Evolutionary conservation across 768 basidiomycete species (phyloP).

Genomic region (Serpula lacrymans): DNA sequence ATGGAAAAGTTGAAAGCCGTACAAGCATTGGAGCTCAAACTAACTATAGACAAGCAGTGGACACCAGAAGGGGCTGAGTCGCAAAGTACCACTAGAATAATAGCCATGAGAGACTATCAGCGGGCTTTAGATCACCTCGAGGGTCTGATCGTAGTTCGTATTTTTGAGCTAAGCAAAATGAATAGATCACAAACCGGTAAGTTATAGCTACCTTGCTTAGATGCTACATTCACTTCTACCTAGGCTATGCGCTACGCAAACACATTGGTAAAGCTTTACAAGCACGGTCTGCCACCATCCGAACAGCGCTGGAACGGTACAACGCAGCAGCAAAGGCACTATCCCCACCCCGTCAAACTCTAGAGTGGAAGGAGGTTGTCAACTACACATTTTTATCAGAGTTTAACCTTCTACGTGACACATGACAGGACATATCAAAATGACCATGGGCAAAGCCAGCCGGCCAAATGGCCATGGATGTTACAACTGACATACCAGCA

Average conservation of each 20-base stretch:
- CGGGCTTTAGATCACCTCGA: slow-evolving; percentile 12
- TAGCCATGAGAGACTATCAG: slow-evolving; percentile 7
- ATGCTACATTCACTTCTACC: background rate
- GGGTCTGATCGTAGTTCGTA: slow-evolving; percentile 8
- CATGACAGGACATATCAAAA: slow-evolving; percentile 10
- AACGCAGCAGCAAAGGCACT: too few species aligned
- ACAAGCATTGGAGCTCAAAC: slow-evolving; percentile 16
- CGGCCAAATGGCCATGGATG: too few species aligned
- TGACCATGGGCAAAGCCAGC: slow-evolving; percentile 15
- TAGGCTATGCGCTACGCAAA: slow-evolving; percentile 5
- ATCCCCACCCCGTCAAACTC: slow-evolving; percentile 4
- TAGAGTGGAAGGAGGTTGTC: slow-evolving; percentile 18
- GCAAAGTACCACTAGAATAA: slow-evolving; percentile 1
- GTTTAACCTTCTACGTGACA: slow-evolving; percentile 14
- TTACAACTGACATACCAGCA: too few species aligned
- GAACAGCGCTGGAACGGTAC: slow-evolving; percentile 11
- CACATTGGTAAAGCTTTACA: slow-evolving; percentile 8
- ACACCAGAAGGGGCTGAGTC: slow-evolving; percentile 9
- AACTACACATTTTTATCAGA: slow-evolving; percentile 11
- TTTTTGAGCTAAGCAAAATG: slow-evolving; percentile 20
- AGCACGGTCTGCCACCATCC: slow-evolving; percentile 6
- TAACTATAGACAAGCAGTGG: slow-evolving; percentile 14
- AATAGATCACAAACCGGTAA: slow-evolving; percentile 16
- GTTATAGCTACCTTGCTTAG: background rate
- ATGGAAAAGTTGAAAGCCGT: slow-evolving; percentile 10